Percentiles rank a stretch among this genome's conserved stretches.
phyloP scores from a whole-genome alignment of 257 asterid genomes.

The Primulina tabacum region DNA sequence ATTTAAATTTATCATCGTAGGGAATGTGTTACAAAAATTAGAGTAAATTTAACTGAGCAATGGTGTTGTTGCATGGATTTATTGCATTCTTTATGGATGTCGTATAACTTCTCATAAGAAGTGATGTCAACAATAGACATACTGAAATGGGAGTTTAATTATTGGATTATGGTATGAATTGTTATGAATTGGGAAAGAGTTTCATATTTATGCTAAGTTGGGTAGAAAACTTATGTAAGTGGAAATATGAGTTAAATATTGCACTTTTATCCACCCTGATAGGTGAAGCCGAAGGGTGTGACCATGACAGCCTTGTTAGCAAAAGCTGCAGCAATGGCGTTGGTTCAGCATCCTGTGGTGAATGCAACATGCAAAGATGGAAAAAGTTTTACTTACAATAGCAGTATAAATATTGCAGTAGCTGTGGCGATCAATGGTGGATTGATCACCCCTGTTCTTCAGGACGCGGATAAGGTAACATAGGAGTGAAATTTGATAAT shows the following conservation, averaged over 20 bases:
- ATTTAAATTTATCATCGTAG: not conserved
- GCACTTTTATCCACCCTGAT: constrained; percentile 20
- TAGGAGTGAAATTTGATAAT: not conserved
- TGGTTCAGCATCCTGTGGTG: constrained; percentile 85
- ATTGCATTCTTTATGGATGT: not conserved
- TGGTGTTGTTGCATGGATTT: not conserved
- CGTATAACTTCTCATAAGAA: not conserved
- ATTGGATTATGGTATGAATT: not conserved
- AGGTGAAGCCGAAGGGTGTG: constrained; percentile 86
- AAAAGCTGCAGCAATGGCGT: constrained; percentile 89
- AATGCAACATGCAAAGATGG: constrained; percentile 82
- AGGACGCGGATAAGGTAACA: constrained; percentile 81
- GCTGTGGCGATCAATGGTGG: constrained; percentile 86
- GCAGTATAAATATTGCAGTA: constrained; percentile 72
- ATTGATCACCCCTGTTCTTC: constrained; percentile 82
- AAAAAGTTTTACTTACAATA: constrained; percentile 71
- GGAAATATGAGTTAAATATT: not conserved
- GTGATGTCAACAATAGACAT: not conserved
- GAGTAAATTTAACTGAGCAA: not conserved
- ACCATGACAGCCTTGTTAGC: constrained; percentile 89
- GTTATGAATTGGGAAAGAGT: not conserved
- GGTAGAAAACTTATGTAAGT: not conserved
- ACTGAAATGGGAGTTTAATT: not conserved
- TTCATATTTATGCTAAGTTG: not conserved
- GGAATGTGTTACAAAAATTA: not conserved